Evolutionary conservation across 139 green algal genomes (phyloP), one percentile per base, ranked within the genome.

Genomic region (Coccomyxa sp.): DNA sequence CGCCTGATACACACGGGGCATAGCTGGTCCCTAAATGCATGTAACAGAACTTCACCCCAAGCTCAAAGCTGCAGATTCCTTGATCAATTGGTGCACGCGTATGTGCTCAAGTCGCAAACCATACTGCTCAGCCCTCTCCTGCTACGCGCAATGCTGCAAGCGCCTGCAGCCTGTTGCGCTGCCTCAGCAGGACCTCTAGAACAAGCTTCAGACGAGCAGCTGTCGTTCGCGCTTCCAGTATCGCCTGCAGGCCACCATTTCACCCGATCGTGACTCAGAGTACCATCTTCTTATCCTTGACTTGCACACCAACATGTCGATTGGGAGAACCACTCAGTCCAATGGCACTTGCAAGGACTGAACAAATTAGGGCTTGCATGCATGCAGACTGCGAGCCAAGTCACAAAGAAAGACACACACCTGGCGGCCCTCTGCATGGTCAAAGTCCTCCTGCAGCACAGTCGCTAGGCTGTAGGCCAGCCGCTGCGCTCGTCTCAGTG

Each of bases 201-300:
- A 84, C 58, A 21, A 79, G 77, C 0, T 81, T 38, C 58, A 93
- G 89, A 15, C 90, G 80, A 15, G 57, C 67, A 1, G 82, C 79
- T 0, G 85, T 80, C 28, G 81, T 85, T 57, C 59, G 17, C 1
- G 66, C 66, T 77, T 93, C 90, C 31, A 93, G 83, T 21, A 87
- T 74, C 9, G 82, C 76, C 84, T 93, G 89, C 66, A 81, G 21
- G 18, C 63, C 18, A 71, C 63, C 7, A 9, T 71, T 25, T 1
- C 18, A 9, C 63, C 63, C 21, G 18, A 21, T 71, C 63, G 18
- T 21, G 18, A 71, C 18, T 71, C 63, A 9, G 9, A 25, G 18
- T 25, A 71, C 18, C 63, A 21, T 25, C 63, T 71, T 21, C 1
- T 25, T 4, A 71, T 9, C 18, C 63, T 25, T 11, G 63, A 11